These are phyloP conservation scores for Amauroascus niger DNA, from an alignment of 2,329 filamentous ascomycete species.

Conservation along the genomic window DNA sequence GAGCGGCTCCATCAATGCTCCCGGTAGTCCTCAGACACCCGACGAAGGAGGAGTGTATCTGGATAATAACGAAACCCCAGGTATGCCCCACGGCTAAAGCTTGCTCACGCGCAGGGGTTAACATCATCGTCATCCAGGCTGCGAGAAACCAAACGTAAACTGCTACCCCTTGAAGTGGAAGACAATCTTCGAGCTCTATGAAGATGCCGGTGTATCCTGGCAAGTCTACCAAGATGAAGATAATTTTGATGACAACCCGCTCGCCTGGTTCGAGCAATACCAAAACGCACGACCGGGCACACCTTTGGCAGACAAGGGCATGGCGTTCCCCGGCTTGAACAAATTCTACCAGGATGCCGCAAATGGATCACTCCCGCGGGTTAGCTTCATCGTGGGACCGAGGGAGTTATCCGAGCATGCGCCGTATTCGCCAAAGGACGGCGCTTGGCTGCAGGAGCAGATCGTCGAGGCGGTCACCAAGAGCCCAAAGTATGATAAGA, in stretches of 20 bases:
- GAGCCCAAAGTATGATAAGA: constrained; percentile 43
- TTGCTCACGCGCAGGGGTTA: no score
- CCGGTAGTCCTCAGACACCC: constrained; percentile 37
- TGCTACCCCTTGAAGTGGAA: constrained; percentile 49
- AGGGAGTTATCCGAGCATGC: constrained; percentile 46
- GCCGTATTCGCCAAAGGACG: constrained; percentile 45
- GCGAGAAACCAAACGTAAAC: constrained; percentile 38
- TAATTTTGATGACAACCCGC: constrained; percentile 47
- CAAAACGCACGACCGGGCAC: constrained; percentile 38
- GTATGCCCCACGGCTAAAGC: constrained; percentile 19
- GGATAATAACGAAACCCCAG: constrained; percentile 44
- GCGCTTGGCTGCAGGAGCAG: constrained; percentile 47
- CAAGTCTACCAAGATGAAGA: constrained; percentile 43
- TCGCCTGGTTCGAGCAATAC: constrained; percentile 47
- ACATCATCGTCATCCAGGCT: constrained; percentile 25
- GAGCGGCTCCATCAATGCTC: constrained; percentile 45
- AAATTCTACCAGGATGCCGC: constrained; percentile 44
- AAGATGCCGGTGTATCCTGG: constrained; percentile 43
- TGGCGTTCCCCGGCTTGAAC: constrained; percentile 41
- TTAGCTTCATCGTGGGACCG: constrained; percentile 45
- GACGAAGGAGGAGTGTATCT: constrained; percentile 41
- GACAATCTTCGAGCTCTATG: constrained; percentile 42
- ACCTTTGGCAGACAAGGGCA: constrained; percentile 38
- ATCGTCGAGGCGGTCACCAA: constrained; percentile 44
- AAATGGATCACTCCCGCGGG: constrained; percentile 43